A percentile compares a stretch with the other conserved stretches of the same genome.
These are phyloP conservation scores for Lolium rigidum DNA, from an alignment of 176 grass and related monocot species.

Conservation along the genomic window DNA sequence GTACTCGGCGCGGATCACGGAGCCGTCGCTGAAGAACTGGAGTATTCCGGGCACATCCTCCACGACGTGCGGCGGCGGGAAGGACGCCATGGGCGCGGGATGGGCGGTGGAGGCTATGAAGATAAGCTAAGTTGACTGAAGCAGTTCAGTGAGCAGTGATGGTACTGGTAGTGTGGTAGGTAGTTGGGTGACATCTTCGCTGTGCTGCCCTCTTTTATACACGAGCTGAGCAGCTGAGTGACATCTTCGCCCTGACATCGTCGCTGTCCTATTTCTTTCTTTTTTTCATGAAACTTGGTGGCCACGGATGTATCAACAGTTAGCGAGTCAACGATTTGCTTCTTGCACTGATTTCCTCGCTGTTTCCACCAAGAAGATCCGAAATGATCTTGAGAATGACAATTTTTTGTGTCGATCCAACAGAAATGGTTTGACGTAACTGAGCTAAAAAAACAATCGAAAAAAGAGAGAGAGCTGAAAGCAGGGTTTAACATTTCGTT, in stretches of 20 bases:
- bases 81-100: slow-evolving; percentile 22
- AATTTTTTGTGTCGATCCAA: neutral
- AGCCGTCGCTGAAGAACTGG: slow-evolving; percentile 48
- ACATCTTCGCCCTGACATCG: no score
- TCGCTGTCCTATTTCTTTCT: no score
- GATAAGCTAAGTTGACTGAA: neutral
- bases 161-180: neutral
- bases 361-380: neutral
- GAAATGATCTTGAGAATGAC: neutral
- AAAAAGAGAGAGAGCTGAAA: no score
- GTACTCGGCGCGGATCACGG: slow-evolving; percentile 5
- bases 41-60: neutral
- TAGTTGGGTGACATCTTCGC: neutral
- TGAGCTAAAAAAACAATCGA: no score
- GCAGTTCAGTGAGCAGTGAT: neutral
- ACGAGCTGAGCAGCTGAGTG: neutral
- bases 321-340: neutral
- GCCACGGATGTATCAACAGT: neutral
- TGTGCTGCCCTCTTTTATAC: neutral
- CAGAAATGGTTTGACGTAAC: no score
- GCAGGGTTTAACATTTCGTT: no score
- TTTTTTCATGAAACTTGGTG: neutral
- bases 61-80: slow-evolving; percentile 18
- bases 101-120: neutral
- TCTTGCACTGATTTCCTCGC: neutral